Percentiles rank a stretch among this genome's conserved stretches.
These are phyloP conservation scores for Ambrosiella beaveri DNA, from an alignment of 2,329 filamentous ascomycete genomes.

Conservation along the genomic window DNA sequence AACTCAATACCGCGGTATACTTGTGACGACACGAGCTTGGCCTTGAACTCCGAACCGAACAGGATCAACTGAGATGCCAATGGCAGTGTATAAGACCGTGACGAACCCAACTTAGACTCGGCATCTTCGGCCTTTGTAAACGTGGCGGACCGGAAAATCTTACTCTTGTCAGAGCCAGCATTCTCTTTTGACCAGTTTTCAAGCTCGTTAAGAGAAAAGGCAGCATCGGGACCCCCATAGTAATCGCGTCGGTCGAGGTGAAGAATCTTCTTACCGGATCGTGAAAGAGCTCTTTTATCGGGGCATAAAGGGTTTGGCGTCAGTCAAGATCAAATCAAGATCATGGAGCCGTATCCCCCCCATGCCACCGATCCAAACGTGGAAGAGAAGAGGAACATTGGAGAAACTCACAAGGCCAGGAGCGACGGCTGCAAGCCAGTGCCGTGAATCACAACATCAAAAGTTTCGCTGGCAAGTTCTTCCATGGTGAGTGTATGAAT, in stretches of 20 bases:
- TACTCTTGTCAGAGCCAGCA: slow-evolving; percentile 17
- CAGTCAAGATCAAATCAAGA: slow-evolving; percentile 40
- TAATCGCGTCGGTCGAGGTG: slow-evolving; percentile 78
- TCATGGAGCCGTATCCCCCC: not conserved
- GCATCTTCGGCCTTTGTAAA: slow-evolving; percentile 23
- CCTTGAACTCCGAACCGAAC: slow-evolving; percentile 59
- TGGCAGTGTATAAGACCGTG: slow-evolving; percentile 66
- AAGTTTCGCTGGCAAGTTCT: slow-evolving; percentile 52
- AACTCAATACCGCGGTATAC: slow-evolving; percentile 86
- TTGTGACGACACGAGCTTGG: slow-evolving; percentile 71
- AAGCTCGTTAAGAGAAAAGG: slow-evolving; percentile 66
- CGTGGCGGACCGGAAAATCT: slow-evolving; percentile 22
- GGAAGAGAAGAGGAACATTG: slow-evolving; percentile 15
- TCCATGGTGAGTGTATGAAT: slow-evolving; percentile 39
- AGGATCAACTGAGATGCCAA: slow-evolving; percentile 79
- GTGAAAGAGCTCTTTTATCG: slow-evolving; percentile 61
- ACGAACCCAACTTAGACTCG: slow-evolving; percentile 30
- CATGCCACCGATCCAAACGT: slow-evolving; percentile 16
- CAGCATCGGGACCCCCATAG: slow-evolving; percentile 76
- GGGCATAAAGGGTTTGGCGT: slow-evolving; percentile 31
- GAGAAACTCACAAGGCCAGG: slow-evolving; percentile 50
- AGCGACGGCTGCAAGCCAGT: slow-evolving; percentile 66
- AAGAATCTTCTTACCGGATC: slow-evolving; percentile 77
- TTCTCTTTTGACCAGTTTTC: slow-evolving; percentile 43
- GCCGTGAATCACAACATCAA: slow-evolving; percentile 66